Percentiles rank a stretch among this genome's conserved stretches.
Conservation (phyloP, 164 flowering plant genomes). For the Berberis thunbergii region DNA sequence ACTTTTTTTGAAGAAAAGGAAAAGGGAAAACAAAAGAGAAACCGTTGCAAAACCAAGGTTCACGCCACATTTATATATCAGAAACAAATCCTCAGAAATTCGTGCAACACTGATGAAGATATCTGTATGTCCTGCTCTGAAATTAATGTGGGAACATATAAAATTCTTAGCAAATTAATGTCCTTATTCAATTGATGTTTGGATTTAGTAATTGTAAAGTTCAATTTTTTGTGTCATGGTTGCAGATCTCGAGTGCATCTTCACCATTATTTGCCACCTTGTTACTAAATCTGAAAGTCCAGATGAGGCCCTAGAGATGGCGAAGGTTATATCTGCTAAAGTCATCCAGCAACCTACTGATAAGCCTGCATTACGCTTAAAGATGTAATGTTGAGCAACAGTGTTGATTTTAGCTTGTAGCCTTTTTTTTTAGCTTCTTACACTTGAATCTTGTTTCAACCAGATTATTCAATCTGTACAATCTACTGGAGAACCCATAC, state of each 20-base stretch:
- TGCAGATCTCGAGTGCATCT: slow-evolving; percentile 83
- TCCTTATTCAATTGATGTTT: no score
- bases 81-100: no score
- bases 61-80: no score
- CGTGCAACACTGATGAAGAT: no score
- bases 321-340: slow-evolving; percentile 60
- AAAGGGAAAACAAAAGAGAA: no score
- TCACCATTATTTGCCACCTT: slow-evolving; percentile 76
- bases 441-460: slow-evolving; percentile 6
- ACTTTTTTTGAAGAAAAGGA: no score
- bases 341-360: slow-evolving; percentile 64
- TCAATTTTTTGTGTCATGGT: no score
- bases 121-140: no score
- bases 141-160: no score
- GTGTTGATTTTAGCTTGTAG: neutral
- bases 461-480: slow-evolving; percentile 91
- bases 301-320: slow-evolving; percentile 76
- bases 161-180: no score
- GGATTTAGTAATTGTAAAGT: no score
- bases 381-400: slow-evolving; percentile 45
- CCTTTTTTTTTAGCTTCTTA: slow-evolving; percentile 4
- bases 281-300: slow-evolving; percentile 65
- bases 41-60: no score
- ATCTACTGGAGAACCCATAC: slow-evolving; percentile 70
- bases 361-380: slow-evolving; percentile 80